Conservation (phyloP, 148 eudicot species). For the Chenopodium formosanum region DNA sequence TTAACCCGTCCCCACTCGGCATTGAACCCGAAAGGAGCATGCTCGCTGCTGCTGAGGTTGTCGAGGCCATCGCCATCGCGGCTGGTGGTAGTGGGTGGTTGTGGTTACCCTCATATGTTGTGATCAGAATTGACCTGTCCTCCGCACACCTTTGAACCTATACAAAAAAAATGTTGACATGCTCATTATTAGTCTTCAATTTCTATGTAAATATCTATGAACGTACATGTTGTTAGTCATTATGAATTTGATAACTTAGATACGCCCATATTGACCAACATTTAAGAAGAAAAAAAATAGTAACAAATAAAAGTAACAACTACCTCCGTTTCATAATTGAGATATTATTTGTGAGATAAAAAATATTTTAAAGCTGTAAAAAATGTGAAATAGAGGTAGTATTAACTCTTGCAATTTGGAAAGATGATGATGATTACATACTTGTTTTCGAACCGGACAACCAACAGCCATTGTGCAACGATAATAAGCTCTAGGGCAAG, state of each 20-base stretch:
- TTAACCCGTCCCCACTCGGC: slow-evolving; percentile 69
- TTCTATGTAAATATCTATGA: neutral
- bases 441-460: slow-evolving; percentile 98
- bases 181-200: neutral
- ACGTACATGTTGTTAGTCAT: no score
- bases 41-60: slow-evolving; percentile 84
- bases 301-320: neutral
- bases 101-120: slow-evolving; percentile 91
- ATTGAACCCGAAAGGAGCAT: slow-evolving; percentile 94
- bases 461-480: slow-evolving; percentile 87
- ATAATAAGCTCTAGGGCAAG: slow-evolving; percentile 30
- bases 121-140: slow-evolving; percentile 68
- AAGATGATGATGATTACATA: slow-evolving; percentile 22
- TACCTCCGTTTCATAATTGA: no score
- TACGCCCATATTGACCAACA: neutral
- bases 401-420: no score
- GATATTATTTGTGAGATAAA: no score
- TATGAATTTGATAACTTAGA: no score
- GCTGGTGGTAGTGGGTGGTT: slow-evolving; percentile 94
- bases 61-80: slow-evolving; percentile 88
- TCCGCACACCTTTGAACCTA: slow-evolving; percentile 97
- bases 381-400: no score
- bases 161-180: neutral
- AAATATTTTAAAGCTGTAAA: no score
- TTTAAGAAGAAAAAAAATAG: neutral